Conservation (phyloP, 2,329 filamentous ascomycete genomes). For the Cladosporium austrohemisphaericum region DNA sequence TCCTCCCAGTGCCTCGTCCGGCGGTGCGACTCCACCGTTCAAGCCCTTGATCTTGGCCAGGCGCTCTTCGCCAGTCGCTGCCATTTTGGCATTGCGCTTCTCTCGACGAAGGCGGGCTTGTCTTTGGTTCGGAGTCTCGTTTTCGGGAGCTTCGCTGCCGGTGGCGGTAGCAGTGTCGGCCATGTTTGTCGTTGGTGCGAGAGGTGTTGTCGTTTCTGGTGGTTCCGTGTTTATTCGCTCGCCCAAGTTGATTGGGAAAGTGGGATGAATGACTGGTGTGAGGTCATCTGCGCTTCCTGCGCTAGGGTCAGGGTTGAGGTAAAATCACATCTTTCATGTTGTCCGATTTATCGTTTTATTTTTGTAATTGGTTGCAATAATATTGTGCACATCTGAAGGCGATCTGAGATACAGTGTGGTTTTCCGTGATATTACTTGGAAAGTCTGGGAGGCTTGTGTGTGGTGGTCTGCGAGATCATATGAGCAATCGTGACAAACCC, state of each 20-base stretch:
- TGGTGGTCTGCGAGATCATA: no score
- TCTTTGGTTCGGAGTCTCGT: conserved; percentile 43
- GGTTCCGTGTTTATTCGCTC: not conserved
- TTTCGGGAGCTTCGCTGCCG: conserved; percentile 24
- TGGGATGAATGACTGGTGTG: conserved; percentile 9
- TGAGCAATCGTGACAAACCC: no score
- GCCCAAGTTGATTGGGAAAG: conserved; percentile 4
- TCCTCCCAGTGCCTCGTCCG: conserved; percentile 30
- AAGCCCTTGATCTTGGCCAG: conserved; percentile 73
- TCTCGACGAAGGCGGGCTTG: conserved; percentile 75
- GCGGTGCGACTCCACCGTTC: conserved; percentile 45
- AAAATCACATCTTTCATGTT: no score
- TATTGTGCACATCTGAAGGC: no score
- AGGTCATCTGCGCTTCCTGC: not conserved
- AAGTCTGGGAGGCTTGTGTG: no score
- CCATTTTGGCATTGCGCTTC: conserved; percentile 74
- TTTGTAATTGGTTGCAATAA: no score
- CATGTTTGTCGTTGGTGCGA: conserved; percentile 20
- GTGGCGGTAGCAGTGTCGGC: conserved; percentile 27
- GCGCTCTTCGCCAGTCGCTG: conserved; percentile 64
- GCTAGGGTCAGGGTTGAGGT: not conserved
- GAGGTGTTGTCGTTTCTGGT: not conserved
- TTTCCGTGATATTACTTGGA: no score
- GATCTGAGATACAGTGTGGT: no score
- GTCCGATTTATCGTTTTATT: no score